Percentiles rank a stretch among this genome's conserved stretches.
phyloP scores from a whole-genome alignment of 129 eudicot species.

The Arctium lappa region DNA sequence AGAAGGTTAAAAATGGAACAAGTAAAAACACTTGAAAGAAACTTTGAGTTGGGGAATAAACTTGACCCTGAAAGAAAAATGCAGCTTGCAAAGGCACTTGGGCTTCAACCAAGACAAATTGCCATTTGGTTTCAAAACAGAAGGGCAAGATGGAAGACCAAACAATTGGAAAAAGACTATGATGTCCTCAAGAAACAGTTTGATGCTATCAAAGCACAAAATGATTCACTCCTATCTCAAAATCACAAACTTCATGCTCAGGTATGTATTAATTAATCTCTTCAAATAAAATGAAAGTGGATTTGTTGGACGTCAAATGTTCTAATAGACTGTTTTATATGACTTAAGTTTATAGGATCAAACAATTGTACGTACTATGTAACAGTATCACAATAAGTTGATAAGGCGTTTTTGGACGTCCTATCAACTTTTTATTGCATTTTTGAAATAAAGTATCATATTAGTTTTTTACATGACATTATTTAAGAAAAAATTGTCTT shows the following conservation, averaged over 20 bases:
- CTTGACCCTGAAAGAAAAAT: conserved; percentile 95
- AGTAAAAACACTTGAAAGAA: conserved; percentile 86
- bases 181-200: conserved; percentile 78
- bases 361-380: neutral
- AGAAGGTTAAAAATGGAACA: conserved; percentile 90
- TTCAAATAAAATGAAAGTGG: neutral
- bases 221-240: conserved; percentile 71
- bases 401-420: neutral
- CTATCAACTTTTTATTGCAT: neutral
- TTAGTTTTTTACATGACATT: neutral
- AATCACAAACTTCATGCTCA: conserved; percentile 78
- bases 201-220: conserved; percentile 83
- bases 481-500: neutral
- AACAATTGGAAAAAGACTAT: conserved; percentile 90
- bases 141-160: conserved; percentile 97
- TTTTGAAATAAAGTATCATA: neutral
- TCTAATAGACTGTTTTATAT: neutral
- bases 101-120: conserved; percentile 89
- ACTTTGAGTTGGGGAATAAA: conserved; percentile 83
- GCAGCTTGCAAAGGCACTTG: conserved; percentile 90
- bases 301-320: neutral
- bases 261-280: conserved; percentile 28
- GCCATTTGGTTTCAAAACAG: conserved; percentile 97
- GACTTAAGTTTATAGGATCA: neutral
- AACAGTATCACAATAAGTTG: neutral